Percentiles rank a stretch among this genome's conserved stretches.
Evolutionary conservation across 306 rosid genomes (phyloP).

Genomic region (Rosa multiflora): DNA sequence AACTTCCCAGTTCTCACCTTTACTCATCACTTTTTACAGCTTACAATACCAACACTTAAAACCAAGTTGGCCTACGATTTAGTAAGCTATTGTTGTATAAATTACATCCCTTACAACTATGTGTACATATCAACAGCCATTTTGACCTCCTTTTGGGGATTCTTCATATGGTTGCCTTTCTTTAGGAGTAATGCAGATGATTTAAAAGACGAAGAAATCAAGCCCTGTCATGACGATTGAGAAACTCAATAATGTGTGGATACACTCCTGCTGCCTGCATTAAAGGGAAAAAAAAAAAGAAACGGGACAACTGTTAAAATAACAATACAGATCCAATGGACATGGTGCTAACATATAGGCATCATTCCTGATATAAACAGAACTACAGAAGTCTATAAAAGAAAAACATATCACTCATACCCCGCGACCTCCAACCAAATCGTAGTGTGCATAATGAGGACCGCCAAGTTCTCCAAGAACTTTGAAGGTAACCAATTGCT

Average conservation of each 20-base stretch:
- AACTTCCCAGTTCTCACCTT: neutral
- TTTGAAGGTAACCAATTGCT: constrained; percentile 60
- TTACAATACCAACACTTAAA: neutral
- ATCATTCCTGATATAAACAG: neutral
- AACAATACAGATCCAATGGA: neutral
- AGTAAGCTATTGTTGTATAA: neutral
- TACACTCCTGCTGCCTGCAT: constrained; percentile 77
- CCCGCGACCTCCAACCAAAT: constrained; percentile 82
- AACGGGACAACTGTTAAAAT: constrained; percentile 9
- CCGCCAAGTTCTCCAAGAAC: constrained; percentile 77
- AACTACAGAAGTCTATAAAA: neutral
- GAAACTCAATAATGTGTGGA: constrained; percentile 69
- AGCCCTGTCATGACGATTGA: constrained; percentile 59
- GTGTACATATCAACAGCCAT: constrained; percentile 13
- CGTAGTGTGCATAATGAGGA: constrained; percentile 89
- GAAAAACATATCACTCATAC: constrained; percentile 36
- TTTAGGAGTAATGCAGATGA: constrained; percentile 17
- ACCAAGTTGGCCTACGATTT: neutral
- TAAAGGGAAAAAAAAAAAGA: constrained; percentile 1
- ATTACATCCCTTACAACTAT: neutral
- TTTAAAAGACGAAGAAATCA: constrained; percentile 30
- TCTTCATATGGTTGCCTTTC: constrained; percentile 25
- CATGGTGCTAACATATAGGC: neutral
- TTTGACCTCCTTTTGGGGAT: constrained; percentile 18
- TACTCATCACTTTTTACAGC: neutral